Conservation (phyloP, 148 eudicot genomes). For the Cornus suecica region DNA sequence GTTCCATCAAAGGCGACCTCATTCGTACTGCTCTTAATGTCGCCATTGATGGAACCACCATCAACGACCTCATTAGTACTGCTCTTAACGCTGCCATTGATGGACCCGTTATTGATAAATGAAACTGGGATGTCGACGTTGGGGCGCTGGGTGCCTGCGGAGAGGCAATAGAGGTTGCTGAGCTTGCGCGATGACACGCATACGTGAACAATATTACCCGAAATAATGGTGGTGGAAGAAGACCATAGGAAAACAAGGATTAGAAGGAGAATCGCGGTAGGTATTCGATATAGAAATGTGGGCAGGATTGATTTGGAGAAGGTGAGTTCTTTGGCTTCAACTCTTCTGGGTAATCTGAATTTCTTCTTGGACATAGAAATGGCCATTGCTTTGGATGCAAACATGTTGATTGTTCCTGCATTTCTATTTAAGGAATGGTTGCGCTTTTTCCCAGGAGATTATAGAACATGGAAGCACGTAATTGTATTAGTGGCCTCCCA, state of each 20-base stretch:
- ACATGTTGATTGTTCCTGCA: background rate
- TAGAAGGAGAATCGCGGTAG: conserved; percentile 36
- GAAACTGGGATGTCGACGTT: conserved; percentile 29
- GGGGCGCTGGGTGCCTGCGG: conserved; percentile 56
- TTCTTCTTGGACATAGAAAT: conserved; percentile 38
- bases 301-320: conserved; percentile 24
- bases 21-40: no score
- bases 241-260: conserved; percentile 60
- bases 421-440: conserved; percentile 7
- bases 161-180: conserved; percentile 60
- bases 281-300: conserved; percentile 28
- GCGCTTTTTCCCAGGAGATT: background rate
- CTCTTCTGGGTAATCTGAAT: conserved; percentile 25
- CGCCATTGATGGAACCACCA: no score
- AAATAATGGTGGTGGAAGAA: conserved; percentile 54
- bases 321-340: conserved; percentile 9
- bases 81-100: background rate
- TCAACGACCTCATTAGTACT: background rate
- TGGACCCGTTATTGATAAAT: conserved; percentile 10
- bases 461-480: conserved; percentile 29
- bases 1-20: no score
- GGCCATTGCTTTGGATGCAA: conserved; percentile 25
- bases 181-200: conserved; percentile 69
- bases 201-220: conserved; percentile 60
- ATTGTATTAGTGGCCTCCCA: background rate